Evolutionary conservation across 192 early-diverging fungal genomes (phyloP).

Genomic region (Spinellus fusiger): DNA sequence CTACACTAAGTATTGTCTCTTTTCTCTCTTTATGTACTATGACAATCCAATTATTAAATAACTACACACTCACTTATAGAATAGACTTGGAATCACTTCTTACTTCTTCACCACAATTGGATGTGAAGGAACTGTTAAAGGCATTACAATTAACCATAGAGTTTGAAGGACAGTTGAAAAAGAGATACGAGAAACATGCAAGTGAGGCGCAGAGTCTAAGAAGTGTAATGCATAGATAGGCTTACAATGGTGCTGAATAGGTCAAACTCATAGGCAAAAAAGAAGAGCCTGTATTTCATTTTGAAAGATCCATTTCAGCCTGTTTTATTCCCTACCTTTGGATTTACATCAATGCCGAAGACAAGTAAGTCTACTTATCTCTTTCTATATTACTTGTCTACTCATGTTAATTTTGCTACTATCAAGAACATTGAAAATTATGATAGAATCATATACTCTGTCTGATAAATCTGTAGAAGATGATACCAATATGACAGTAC

Average conservation of each 20-base stretch:
- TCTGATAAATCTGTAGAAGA: slow-evolving; percentile 44
- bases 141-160: slow-evolving; percentile 81
- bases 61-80: slow-evolving; percentile 30
- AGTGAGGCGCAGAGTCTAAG: neutral
- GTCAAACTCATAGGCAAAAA: slow-evolving; percentile 21
- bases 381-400: neutral
- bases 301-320: slow-evolving; percentile 72
- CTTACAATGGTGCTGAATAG: neutral
- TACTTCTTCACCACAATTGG: slow-evolving; percentile 43
- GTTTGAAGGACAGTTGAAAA: slow-evolving; percentile 82
- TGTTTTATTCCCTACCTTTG: slow-evolving; percentile 85
- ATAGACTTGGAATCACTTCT: slow-evolving; percentile 65
- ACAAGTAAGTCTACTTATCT: slow-evolving; percentile 43
- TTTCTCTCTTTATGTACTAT: slow-evolving; percentile 4
- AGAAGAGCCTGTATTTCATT: slow-evolving; percentile 39
- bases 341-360: slow-evolving; percentile 84
- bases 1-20: slow-evolving; percentile 63
- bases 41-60: neutral
- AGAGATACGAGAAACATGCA: slow-evolving; percentile 59
- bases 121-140: slow-evolving; percentile 68
- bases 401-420: neutral
- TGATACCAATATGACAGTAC: slow-evolving; percentile 54
- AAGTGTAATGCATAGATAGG: neutral
- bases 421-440: slow-evolving; percentile 52
- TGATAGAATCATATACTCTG: slow-evolving; percentile 49